phyloP scores from a whole-genome alignment of 1,284 basidiomycete genomes.

The Sporisorium graminicola region DNA sequence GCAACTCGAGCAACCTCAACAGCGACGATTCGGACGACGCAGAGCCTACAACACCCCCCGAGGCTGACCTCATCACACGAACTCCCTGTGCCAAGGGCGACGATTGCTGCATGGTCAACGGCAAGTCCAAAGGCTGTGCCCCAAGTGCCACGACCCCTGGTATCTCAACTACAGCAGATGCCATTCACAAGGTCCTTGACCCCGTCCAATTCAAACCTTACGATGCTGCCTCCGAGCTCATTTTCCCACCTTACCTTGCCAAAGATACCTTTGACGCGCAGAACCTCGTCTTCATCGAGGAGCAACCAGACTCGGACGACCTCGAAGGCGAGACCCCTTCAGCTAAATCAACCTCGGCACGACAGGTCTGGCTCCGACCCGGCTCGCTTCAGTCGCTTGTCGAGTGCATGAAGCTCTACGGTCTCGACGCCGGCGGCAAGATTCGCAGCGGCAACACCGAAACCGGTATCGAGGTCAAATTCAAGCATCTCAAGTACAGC shows the following conservation, averaged over 20 bases:
- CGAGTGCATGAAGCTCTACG: conserved; percentile 46
- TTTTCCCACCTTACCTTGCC: conserved; percentile 68
- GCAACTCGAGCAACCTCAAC: conserved; percentile 12
- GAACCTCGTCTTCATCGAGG: conserved; percentile 59
- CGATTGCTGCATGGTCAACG: conserved; percentile 58
- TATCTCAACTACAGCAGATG: conserved; percentile 44
- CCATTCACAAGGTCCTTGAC: conserved; percentile 42
- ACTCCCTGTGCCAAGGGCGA: conserved; percentile 52
- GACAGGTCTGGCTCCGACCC: conserved; percentile 60
- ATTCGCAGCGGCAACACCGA: conserved; percentile 64
- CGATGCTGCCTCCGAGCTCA: conserved; percentile 66
- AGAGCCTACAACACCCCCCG: conserved; percentile 44
- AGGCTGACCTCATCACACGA: conserved; percentile 45
- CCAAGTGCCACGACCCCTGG: conserved; percentile 12
- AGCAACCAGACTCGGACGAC: conserved; percentile 34
- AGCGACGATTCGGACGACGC: conserved; percentile 47
- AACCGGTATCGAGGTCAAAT: conserved; percentile 64
- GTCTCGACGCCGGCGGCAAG: conserved; percentile 46
- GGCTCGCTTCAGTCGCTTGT: conserved; percentile 56
- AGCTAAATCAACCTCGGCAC: conserved; percentile 12
- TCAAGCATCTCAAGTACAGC: conserved; percentile 56
- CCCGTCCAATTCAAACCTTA: conserved; percentile 60
- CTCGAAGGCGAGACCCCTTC: conserved; percentile 23
- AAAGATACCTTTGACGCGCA: conserved; percentile 58
- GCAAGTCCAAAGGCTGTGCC: conserved; percentile 38